Conservation (phyloP, 768 basidiomycete genomes). For the Termitomyces sp. region DNA sequence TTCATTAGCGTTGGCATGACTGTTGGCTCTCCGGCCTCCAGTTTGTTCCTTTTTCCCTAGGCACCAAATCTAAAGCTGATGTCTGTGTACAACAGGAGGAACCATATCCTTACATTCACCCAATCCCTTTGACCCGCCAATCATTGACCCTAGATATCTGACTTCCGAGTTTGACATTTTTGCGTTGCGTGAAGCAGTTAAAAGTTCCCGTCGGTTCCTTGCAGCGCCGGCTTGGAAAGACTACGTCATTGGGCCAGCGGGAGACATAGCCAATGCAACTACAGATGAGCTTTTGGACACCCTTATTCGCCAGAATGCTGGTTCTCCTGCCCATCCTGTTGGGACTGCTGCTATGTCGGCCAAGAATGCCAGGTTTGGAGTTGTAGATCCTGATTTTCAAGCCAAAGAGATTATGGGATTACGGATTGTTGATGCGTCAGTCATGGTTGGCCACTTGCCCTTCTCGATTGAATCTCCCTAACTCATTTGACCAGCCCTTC, state of each 20-base stretch:
- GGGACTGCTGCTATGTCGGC: slow-evolving; percentile 1
- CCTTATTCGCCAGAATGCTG: slow-evolving; percentile 2
- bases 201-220: slow-evolving; percentile 3
- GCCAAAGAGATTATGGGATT: background rate
- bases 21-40: slow-evolving; percentile 4
- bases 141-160: slow-evolving; percentile 33
- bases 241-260: slow-evolving; percentile 5
- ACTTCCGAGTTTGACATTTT: slow-evolving; percentile 17
- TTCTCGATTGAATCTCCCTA: background rate
- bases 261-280: slow-evolving; percentile 4
- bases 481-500: background rate
- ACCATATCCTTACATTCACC: slow-evolving; percentile 27
- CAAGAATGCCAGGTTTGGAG: background rate
- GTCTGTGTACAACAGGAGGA: slow-evolving; percentile 13
- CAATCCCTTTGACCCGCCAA: slow-evolving; percentile 33
- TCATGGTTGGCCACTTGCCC: background rate
- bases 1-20: background rate
- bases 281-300: slow-evolving; percentile 3
- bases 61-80: background rate
- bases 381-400: background rate
- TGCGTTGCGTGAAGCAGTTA: slow-evolving; percentile 18
- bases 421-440: background rate
- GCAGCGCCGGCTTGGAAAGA: slow-evolving; percentile 7
- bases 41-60: slow-evolving; percentile 14
- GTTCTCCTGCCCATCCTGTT: background rate